A percentile compares a stretch with the other conserved stretches of the same genome.
Evolutionary conservation across 805 yeast species (phyloP).

Genomic region (Kluyveromyces aestuarii): DNA sequence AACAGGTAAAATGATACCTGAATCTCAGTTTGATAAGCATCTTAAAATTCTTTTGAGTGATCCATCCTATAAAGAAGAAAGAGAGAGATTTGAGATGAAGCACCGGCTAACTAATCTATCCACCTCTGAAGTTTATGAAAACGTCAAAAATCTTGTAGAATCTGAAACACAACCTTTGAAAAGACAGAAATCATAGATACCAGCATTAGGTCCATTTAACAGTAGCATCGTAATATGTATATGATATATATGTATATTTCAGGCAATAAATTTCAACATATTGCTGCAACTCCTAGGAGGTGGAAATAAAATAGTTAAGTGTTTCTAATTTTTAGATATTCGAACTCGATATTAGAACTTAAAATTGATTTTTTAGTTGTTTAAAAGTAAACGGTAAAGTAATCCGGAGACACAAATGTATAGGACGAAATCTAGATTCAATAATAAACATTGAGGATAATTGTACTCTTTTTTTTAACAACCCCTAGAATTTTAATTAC

Average conservation of each 20-base stretch:
- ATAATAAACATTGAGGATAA: no score
- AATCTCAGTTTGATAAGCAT: slow-evolving; percentile 61
- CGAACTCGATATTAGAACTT: not conserved
- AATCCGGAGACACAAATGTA: no score
- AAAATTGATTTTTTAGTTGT: not conserved
- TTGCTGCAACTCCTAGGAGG: not conserved
- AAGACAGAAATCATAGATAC: slow-evolving; percentile 3
- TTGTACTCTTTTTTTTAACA: no score
- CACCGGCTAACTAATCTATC: slow-evolving; percentile 42
- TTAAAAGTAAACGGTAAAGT: no score
- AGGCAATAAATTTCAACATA: no score
- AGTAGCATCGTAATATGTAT: no score
- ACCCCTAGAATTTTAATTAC: no score
- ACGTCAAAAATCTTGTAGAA: slow-evolving; percentile 38
- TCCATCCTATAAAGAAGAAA: slow-evolving; percentile 68
- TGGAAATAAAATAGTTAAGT: no score
- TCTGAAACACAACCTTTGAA: not conserved
- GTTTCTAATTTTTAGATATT: not conserved
- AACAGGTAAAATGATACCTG: slow-evolving; percentile 63
- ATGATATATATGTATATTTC: no score
- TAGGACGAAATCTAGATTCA: no score
- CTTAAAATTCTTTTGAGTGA: slow-evolving; percentile 61
- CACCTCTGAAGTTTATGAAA: slow-evolving; percentile 51
- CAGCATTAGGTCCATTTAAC: not conserved
- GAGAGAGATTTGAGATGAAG: slow-evolving; percentile 46